These are phyloP conservation scores for Debaryomyces fabryi DNA, from an alignment of 1,139 yeast species.

Conservation along the genomic window DNA sequence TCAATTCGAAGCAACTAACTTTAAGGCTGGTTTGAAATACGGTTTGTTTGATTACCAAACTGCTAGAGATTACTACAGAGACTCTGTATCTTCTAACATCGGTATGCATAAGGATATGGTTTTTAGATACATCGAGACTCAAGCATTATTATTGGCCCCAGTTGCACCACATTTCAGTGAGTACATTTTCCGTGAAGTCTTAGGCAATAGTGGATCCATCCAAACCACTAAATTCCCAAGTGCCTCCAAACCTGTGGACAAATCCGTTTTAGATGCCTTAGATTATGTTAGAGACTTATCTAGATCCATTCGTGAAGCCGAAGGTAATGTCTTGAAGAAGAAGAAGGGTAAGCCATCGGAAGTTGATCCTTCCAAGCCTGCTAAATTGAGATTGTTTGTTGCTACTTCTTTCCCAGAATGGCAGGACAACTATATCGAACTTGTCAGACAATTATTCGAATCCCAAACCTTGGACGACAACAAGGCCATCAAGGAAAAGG, in stretches of 20 bases:
- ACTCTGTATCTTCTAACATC: constrained; percentile 56
- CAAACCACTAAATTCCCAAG: constrained; percentile 82
- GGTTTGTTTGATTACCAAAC: constrained; percentile 95
- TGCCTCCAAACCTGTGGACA: constrained; percentile 65
- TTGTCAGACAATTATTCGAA: constrained; percentile 80
- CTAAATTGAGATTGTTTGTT: constrained; percentile 69
- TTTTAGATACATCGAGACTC: constrained; percentile 79
- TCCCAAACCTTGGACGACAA: constrained; percentile 61
- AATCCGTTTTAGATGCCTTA: constrained; percentile 64
- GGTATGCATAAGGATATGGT: constrained; percentile 88
- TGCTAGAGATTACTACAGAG: constrained; percentile 96
- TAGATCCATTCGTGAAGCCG: constrained; percentile 89
- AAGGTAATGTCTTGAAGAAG: constrained; percentile 83
- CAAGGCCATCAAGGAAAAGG: constrained; percentile 59
- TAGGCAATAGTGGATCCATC: constrained; percentile 62
- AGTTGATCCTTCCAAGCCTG: constrained; percentile 72
- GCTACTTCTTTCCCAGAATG: constrained; percentile 91
- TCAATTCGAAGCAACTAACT: constrained; percentile 72
- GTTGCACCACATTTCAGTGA: constrained; percentile 97
- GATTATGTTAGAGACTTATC: constrained; percentile 76
- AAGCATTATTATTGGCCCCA: constrained; percentile 84
- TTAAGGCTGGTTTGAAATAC: constrained; percentile 84
- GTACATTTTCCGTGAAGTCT: constrained; percentile 79
- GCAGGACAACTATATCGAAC: constrained; percentile 87
- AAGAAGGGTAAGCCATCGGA: constrained; percentile 82